Evolutionary conservation across 148 eudicot species (phyloP), one percentile per base, ranked within the genome.

Genomic region (Drosera capensis): DNA sequence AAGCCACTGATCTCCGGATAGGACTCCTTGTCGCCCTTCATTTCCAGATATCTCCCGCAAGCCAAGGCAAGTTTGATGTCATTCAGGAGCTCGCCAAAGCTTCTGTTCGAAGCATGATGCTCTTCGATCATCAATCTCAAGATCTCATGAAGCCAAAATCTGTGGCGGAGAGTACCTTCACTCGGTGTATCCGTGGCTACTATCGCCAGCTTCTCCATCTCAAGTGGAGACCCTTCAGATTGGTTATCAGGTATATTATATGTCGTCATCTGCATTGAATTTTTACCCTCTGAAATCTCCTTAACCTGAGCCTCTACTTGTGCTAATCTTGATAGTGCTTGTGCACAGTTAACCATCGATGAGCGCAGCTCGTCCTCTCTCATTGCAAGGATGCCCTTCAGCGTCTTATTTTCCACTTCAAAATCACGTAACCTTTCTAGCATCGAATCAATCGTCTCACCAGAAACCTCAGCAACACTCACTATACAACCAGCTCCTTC

Each of bases 371-470:
- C 80, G 36, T 69, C 52, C 7, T 71, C 82, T 68, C 59, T 79
- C 25, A 70, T 52, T 17, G 52, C 54, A 22, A 86, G 19, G 16
- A 51, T 54, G 51, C 74, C 88, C 58, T 56, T 69, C 38, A 82
- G 57, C 35, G 58, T 47, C 51, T 43, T 67, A 58, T 86, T 86
- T 51, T 82, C 94, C 56, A 67, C 72, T 45, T 84, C 88, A 62
- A 77, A 12, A 48, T 59, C 67, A 46, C 48, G 60, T 22, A 82
- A 18, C 23, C 55, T 78, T 14, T 63, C 75, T 9, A 65, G 49
- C 63, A 82, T 54, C 54, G 60, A 55, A 63, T 38, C 48, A 2
- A 52, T 46, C 46, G 49, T 64, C 46, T 66, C 68, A 26, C 54
- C 56, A 7, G 51, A 22, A 26, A 22, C 49, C 21, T 60, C 62